Percentiles rank a stretch among this genome's conserved stretches.
phyloP scores from a whole-genome alignment of 305 asterid genomes.

The Rubia balearica region DNA sequence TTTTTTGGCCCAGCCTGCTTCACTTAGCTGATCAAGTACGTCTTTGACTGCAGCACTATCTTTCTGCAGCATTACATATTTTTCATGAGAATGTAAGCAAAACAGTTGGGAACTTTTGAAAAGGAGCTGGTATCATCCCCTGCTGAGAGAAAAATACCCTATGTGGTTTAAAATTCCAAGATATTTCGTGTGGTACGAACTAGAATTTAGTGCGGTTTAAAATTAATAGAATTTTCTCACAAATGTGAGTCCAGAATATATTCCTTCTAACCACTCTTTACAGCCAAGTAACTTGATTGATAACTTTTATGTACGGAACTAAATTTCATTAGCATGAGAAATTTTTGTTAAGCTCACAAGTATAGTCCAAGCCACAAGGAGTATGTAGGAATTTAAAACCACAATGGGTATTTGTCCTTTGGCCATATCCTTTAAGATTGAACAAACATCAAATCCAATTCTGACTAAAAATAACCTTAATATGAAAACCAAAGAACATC shows the following conservation, averaged over 20 bases:
- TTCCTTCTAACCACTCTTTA: background rate
- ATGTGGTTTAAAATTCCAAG: background rate
- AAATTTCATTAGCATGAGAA: too few relatives aligned
- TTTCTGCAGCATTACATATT: conserved; percentile 40
- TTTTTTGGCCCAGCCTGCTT: conserved; percentile 75
- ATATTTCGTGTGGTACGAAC: background rate
- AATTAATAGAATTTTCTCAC: background rate
- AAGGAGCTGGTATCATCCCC: background rate
- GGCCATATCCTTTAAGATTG: background rate
- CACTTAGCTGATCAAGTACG: conserved; percentile 77
- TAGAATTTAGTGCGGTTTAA: too few relatives aligned
- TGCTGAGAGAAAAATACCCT: background rate
- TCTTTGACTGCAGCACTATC: conserved; percentile 72
- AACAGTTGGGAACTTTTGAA: conserved; percentile 3
- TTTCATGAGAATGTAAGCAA: conserved; percentile 7
- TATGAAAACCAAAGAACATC: background rate
- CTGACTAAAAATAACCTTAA: background rate
- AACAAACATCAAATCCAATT: background rate
- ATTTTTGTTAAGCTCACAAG: background rate
- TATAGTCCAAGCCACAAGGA: background rate
- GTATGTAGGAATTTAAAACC: background rate
- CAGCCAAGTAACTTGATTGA: background rate
- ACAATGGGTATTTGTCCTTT: background rate
- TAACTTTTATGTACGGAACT: background rate
- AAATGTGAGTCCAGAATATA: background rate